Base-by-base conservation (phyloP, 2,329 filamentous ascomycete species). In the Lecanicillium sp. region DNA sequence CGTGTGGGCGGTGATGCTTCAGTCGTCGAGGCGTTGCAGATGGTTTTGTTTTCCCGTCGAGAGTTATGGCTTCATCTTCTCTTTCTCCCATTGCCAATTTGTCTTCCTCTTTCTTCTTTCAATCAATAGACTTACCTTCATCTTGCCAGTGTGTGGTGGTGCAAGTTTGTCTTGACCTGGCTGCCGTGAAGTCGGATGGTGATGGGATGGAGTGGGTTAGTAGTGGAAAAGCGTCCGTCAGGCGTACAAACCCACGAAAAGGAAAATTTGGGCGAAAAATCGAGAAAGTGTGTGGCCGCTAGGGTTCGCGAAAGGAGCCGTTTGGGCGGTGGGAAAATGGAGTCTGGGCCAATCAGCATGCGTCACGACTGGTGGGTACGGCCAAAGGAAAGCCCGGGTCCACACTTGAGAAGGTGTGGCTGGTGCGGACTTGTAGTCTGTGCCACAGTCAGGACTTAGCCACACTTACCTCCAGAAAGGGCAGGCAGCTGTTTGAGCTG, bases 131-230 rank as follows among this genome's bases (percentile, higher is more conserved):
- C 63, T 44, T 64, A 67, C 64, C 64, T 67, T 67, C 64, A 67
- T 67, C 54, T 63, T 67, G 64, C 62, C 63, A 59, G 63, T 57
- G 55, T 58, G 59, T 59, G 56, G 52, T 63, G 62, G 59, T 64
- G 57, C 61, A 64, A 64, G 58, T 59, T 57, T 61, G 54, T 57
- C 60, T 63, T 62, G 61, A 62, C 60, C 59, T 60, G 61, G 55
- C 52, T 50, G 49, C 48, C 47, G 46, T 57, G 56, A 60, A 59
- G 60, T 59, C 54, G 52, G 56, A 40, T 52, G 56, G 49, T 51
- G 52, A 48, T 53, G 51, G 51, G 50, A 52, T 29, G 28, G 37
- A 36, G 32, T 16, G 44, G 48, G 48, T 43, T 28, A 16, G 40
- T 12, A 35, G 45, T n/a, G n/a, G n/a, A n/a, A 47, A 50, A 38